Conservation (phyloP, 2,329 filamentous ascomycete genomes). For the Onygena corvina region DNA sequence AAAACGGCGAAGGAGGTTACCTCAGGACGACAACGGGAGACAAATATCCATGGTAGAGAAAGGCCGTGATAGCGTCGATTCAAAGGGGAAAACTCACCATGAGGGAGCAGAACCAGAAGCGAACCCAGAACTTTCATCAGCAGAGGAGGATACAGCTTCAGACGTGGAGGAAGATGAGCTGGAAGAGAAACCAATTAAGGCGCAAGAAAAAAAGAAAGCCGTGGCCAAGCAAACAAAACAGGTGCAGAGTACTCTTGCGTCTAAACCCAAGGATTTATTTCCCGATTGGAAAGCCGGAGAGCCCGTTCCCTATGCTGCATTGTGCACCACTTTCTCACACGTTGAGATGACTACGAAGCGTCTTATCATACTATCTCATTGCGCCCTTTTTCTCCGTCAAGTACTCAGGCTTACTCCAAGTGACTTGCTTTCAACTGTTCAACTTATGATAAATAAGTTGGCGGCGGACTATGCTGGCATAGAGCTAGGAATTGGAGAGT, state of each 20-base stretch:
- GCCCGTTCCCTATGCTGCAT: constrained; percentile 83
- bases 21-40: constrained; percentile 13
- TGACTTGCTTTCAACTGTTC: constrained; percentile 75
- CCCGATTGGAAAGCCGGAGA: constrained; percentile 86
- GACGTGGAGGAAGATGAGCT: constrained; percentile 43
- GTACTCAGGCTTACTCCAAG: constrained; percentile 82
- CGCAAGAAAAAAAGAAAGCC: constrained; percentile 53
- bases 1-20: constrained; percentile 39
- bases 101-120: constrained; percentile 42
- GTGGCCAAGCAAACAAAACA: constrained; percentile 67
- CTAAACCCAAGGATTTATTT: constrained; percentile 64
- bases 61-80: neutral
- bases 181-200: neutral
- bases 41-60: constrained; percentile 6
- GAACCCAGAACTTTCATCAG: constrained; percentile 23
- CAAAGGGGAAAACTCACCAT: too few relatives aligned
- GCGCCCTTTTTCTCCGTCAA: constrained; percentile 80
- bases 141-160: constrained; percentile 26
- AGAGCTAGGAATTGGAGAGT: constrained; percentile 96
- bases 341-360: constrained; percentile 92
- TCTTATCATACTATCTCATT: constrained; percentile 76
- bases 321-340: constrained; percentile 88
- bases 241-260: constrained; percentile 62
- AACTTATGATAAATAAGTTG: constrained; percentile 96
- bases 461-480: constrained; percentile 94